A percentile compares a stretch with the other conserved stretches of the same genome.
Evolutionary conservation across 1,139 yeast genomes (phyloP).

Genomic region (Diutina catenulata): DNA sequence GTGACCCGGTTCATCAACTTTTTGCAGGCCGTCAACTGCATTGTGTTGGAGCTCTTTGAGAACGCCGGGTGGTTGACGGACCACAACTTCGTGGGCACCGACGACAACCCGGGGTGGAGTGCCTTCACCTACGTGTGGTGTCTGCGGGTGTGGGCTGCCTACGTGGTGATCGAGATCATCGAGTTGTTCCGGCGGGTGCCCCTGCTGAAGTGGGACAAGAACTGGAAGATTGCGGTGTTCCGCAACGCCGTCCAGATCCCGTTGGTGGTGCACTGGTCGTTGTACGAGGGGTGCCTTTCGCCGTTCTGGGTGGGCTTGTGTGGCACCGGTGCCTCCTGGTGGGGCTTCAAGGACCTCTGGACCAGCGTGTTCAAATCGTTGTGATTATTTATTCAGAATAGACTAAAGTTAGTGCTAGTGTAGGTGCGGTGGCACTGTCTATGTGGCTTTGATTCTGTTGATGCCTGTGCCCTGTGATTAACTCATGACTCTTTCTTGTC

Average conservation of each 20-base stretch:
- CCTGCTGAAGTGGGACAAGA: slow-evolving; percentile 21
- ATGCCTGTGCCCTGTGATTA: no score
- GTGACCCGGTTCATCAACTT: slow-evolving; percentile 26
- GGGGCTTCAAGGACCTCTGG: slow-evolving; percentile 31
- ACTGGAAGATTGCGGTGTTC: slow-evolving; percentile 27
- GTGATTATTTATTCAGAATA: no score
- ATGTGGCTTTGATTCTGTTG: no score
- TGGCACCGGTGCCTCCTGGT: slow-evolving; percentile 38
- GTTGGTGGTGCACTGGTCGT: slow-evolving; percentile 47
- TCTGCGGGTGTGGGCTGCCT: slow-evolving; percentile 46
- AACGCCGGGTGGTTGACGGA: slow-evolving; percentile 49
- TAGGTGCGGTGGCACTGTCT: no score
- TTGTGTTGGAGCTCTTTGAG: slow-evolving; percentile 38
- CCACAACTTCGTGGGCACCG: slow-evolving; percentile 41
- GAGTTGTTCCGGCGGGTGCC: slow-evolving; percentile 34
- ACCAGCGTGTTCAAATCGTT: slow-evolving; percentile 2
- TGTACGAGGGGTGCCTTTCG: slow-evolving; percentile 39
- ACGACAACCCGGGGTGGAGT: slow-evolving; percentile 32
- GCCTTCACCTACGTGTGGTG: slow-evolving; percentile 37
- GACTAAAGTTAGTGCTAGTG: no score
- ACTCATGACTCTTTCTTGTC: no score
- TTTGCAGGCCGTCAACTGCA: slow-evolving; percentile 30
- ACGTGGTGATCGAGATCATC: slow-evolving; percentile 34
- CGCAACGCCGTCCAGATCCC: slow-evolving; percentile 38
- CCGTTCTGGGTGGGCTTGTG: slow-evolving; percentile 42